These are phyloP conservation scores for Aspergillus baeticus DNA, from an alignment of 495 filamentous ascomycete genomes.

Conservation along the genomic window DNA sequence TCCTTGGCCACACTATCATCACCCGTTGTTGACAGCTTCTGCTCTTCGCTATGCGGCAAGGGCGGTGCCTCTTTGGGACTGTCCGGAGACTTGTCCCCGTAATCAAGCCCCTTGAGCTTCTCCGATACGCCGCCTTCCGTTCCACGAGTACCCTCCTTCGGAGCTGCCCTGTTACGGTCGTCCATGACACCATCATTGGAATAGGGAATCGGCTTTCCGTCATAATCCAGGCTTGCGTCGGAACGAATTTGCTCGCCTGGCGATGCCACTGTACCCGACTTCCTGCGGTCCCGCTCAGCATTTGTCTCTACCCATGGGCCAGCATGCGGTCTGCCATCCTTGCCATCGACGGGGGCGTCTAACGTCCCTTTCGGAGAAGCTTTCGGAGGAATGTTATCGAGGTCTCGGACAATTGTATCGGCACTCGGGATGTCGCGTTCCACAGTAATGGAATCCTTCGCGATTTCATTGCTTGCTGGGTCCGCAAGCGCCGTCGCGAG, in stretches of 20 bases:
- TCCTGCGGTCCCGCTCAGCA: slow-evolving; percentile 59
- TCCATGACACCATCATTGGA: slow-evolving; percentile 91
- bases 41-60: slow-evolving; percentile 74
- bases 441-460: slow-evolving; percentile 15
- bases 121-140: slow-evolving; percentile 84
- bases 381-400: slow-evolving; percentile 23
- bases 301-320: slow-evolving; percentile 81
- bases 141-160: slow-evolving; percentile 82
- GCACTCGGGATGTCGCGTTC: slow-evolving; percentile 23
- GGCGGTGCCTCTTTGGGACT: slow-evolving; percentile 83
- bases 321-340: slow-evolving; percentile 91
- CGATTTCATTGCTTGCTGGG: slow-evolving; percentile 14
- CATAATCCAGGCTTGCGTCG: slow-evolving; percentile 42
- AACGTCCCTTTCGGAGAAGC: slow-evolving; percentile 60
- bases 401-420: slow-evolving; percentile 16
- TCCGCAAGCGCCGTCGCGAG: slow-evolving; percentile 30
- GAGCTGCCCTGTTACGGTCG: slow-evolving; percentile 67
- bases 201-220: slow-evolving; percentile 70
- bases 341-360: slow-evolving; percentile 90
- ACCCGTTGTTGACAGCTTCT: slow-evolving; percentile 47
- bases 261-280: slow-evolving; percentile 28
- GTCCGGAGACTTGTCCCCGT: slow-evolving; percentile 73
- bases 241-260: slow-evolving; percentile 26
- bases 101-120: slow-evolving; percentile 70
- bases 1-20: slow-evolving; percentile 40